Conservation (phyloP, 1,139 yeast genomes). For the Pichia sp. region DNA sequence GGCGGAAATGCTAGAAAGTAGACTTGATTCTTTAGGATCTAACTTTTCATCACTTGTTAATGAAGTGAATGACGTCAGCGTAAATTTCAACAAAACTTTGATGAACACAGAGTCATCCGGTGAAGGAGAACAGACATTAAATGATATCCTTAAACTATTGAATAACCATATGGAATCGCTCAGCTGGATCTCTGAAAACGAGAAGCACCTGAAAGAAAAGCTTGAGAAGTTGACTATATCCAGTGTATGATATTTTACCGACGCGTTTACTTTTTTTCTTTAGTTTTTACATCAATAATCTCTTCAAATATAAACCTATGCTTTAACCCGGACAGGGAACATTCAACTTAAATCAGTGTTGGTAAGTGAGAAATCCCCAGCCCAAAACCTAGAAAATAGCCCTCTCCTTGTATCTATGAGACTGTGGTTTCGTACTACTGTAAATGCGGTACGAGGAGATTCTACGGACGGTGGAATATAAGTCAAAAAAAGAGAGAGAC, state of each 20-base stretch:
- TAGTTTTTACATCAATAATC: too few species aligned
- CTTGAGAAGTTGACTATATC: slow-evolving; percentile 38
- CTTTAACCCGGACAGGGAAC: too few species aligned
- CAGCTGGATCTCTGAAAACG: slow-evolving; percentile 77
- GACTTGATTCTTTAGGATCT: slow-evolving; percentile 69
- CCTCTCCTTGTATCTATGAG: too few species aligned
- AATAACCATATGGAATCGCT: slow-evolving; percentile 87
- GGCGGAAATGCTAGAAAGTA: slow-evolving; percentile 82
- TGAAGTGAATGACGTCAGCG: slow-evolving; percentile 85
- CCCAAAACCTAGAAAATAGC: too few species aligned
- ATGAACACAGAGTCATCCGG: slow-evolving; percentile 23
- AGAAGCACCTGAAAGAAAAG: slow-evolving; percentile 64
- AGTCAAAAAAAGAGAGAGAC: too few species aligned
- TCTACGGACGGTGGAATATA: too few species aligned
- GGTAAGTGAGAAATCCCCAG: too few species aligned
- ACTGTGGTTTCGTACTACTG: too few species aligned
- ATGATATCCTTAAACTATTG: slow-evolving; percentile 70
- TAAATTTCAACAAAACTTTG: slow-evolving; percentile 63
- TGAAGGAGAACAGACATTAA: slow-evolving; percentile 38
- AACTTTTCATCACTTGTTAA: slow-evolving; percentile 72
- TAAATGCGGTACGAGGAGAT: too few species aligned
- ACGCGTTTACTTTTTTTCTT: too few species aligned
- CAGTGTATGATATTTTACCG: slow-evolving; percentile 1
- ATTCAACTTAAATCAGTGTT: too few species aligned
- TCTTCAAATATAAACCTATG: too few species aligned